Evolutionary conservation across 108 stramenopile genomes (phyloP), one percentile per base, ranked within the genome.

Genomic region (Hondaea fermentalgiana): DNA sequence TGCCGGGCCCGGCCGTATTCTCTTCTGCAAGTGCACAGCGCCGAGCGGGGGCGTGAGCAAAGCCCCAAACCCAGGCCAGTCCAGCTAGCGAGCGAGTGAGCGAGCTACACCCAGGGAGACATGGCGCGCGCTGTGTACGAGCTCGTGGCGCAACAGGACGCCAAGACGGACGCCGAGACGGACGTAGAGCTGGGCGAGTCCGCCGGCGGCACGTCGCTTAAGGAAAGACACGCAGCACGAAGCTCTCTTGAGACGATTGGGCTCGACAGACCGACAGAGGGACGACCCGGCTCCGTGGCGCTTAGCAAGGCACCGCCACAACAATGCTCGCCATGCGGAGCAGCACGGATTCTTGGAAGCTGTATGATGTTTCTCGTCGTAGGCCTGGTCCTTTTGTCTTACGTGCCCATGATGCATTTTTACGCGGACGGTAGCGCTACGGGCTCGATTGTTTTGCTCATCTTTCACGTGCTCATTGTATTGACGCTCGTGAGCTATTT

Each of bases 341-440:
- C n/a, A 17, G 76, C 51, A 12, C 45, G 76, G 6, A 53, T 47
- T 47, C 25, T 83, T 43, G 76, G 76, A 6, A 53, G 49, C 49
- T 53, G 19, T 8, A 83, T 83, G 76, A 83, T 83, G 76, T 43
- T 6, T 4, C 23, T 83, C n/a, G 76, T 83, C 43, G n/a, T 83
- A 0, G 6, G 76, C 25, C 51, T 83, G 45, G 51, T 83, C 10
- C 6, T 83, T 12, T 16, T 83, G 10, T 53, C 49, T 12, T 83
- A 83, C 76, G 76, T 83, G 76, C 76, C 76, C 23, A 83, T 83
- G 49, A 28, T 83, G 76, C 28, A 83, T 23, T 83, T 53, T 83
- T 83, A 83, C 28, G 76, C 49, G 23, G 76, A 83, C 23, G 45
- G 51, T 6, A 83, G 19, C 6, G 45, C 51, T 12, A 16, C 76